These are phyloP conservation scores for Mycena polygramma DNA, from an alignment of 768 basidiomycete genomes.

Conservation along the genomic window DNA sequence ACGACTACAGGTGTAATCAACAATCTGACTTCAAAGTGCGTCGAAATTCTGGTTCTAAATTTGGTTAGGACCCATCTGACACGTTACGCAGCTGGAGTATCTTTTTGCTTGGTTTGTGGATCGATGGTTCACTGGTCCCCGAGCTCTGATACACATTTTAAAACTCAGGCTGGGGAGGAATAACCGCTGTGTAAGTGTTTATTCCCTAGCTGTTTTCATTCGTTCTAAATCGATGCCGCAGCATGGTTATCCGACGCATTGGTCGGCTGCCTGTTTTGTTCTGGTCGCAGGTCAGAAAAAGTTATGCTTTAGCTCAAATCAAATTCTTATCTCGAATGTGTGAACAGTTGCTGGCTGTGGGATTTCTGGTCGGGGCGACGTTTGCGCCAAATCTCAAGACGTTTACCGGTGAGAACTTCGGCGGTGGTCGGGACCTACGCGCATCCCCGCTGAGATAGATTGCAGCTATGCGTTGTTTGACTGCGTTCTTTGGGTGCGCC, in stretches of 20 bases:
- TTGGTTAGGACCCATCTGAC: constrained; percentile 5
- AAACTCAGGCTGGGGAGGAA: constrained; percentile 28
- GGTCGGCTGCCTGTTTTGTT: constrained; percentile 78
- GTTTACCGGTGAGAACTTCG: constrained; percentile 61
- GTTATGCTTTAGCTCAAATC: not conserved
- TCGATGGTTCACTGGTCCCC: not conserved
- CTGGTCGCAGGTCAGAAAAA: constrained; percentile 71
- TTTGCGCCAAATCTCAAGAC: constrained; percentile 69
- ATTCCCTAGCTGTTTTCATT: not conserved
- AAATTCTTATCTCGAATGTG: not conserved
- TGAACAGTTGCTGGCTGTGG: constrained; percentile 64
- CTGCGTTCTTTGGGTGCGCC: constrained; percentile 66
- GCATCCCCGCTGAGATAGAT: not conserved
- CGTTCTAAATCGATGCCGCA: constrained; percentile 67
- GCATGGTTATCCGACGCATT: constrained; percentile 72
- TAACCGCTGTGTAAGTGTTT: constrained; percentile 21
- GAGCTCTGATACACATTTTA: not conserved
- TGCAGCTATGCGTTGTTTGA: constrained; percentile 70
- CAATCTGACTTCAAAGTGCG: constrained; percentile 65
- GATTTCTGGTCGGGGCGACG: constrained; percentile 70
- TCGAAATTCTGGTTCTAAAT: not conserved
- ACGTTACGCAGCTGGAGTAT: constrained; percentile 70
- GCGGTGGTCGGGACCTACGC: not conserved
- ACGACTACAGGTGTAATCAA: constrained; percentile 67
- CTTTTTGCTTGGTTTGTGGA: constrained; percentile 64